phyloP scores from a whole-genome alignment of 805 yeast species.

The Schizosaccharomyces pombe region ASM294v3 CU329670.1:2828501-2829000 shows the following conservation, averaged over 20 bases:
- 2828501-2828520: too few relatives aligned
- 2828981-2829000: not conserved
- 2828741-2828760: not conserved
- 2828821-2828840: not conserved
- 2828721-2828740: not conserved
- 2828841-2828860: not conserved
- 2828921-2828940: not conserved
- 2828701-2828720: not conserved
- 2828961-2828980: not conserved
- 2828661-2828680: not conserved
- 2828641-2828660: not conserved
- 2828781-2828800: not conserved
- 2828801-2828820: not conserved
- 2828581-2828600: too few relatives aligned
- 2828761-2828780: not conserved
- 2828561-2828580: too few relatives aligned
- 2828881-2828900: not conserved
- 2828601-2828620: too few relatives aligned
- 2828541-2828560: too few relatives aligned
- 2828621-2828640: not conserved
- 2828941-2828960: not conserved
- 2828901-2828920: not conserved
- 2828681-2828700: not conserved
- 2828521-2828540: too few relatives aligned
- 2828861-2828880: slow-evolving; percentile 1